Conservation (phyloP, 139 green algal species). For the Coelastrella sp. region DNA sequence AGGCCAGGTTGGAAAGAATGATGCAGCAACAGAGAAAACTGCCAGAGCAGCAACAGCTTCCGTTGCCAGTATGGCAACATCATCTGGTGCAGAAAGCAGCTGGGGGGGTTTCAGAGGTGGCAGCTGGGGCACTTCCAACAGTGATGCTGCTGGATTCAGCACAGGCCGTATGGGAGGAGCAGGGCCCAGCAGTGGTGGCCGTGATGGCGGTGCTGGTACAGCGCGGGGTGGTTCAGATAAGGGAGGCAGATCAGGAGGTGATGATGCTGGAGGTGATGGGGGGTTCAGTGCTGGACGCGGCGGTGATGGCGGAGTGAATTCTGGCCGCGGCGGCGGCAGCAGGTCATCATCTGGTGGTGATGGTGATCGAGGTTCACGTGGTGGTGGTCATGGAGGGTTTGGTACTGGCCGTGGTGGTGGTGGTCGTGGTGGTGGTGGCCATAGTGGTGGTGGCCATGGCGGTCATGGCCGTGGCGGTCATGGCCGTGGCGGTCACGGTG, state of each 20-base stretch:
- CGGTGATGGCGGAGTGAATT: not conserved
- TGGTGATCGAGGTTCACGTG: not conserved
- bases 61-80: not conserved
- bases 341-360: too few relatives aligned
- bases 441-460: not conserved
- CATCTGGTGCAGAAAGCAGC: not conserved
- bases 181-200: not conserved
- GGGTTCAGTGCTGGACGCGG: not conserved
- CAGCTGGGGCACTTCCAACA: too few relatives aligned
- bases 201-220: not conserved
- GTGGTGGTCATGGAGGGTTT: not conserved
- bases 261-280: not conserved
- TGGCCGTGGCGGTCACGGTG: not conserved
- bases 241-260: too few relatives aligned
- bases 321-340: too few relatives aligned
- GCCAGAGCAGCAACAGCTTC: not conserved
- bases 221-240: too few relatives aligned
- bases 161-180: not conserved
- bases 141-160: too few relatives aligned
- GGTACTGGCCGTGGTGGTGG: not conserved
- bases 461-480: not conserved
- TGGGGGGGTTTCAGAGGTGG: conserved; percentile 3
- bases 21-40: not conserved
- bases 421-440: not conserved
- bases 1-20: not conserved